Base-by-base conservation (phyloP, 2,329 filamentous ascomycete genomes). In the Falciphora oryzae region DNA sequence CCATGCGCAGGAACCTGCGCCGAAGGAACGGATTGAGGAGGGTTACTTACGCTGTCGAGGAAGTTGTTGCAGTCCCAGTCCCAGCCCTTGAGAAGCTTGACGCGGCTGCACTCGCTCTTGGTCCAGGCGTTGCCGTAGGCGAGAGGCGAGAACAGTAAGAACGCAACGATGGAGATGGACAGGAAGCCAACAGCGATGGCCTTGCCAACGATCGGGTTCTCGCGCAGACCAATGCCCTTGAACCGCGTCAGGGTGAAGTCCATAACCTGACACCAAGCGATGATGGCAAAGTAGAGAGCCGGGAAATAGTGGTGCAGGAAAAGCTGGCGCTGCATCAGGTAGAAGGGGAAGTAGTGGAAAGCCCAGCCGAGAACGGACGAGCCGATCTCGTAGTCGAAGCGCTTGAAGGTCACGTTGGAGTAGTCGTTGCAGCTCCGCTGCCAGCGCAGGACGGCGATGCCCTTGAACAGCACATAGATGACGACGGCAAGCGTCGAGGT, bases 291-390 rank as follows among this genome's bases (percentile, higher is more conserved):
- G 80, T 97, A 96, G 18, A 99, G 85, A 2, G 95, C 95, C 0
- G 95, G 95, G 78, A 99, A 95, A 78, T 99, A 99, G 80, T 99
- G 95, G 77, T 99, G 95, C 67, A 99, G 83, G 84, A 99, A 99
- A 50, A 99, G 88, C 79, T 99, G 95, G 71, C 95, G 93, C 75
- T 95, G 88, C 95, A 99, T 98, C 65, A 99, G 85, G 81, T 88
- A 99, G 81, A 99, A 99, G 14, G 95, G 95, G 83, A 99, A 98
- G 81, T 97, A 99, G 79, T 99, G 95, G 77, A 99, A 89, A 61
- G 91, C 92, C 95, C 95, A 99, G 70, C 91, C 95, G 11, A 99
- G 85, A 38, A 97, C 90, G 25, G 88, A 92, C 63, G 88, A 92
- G 67, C 95, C 95, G 66, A 98, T 87, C 78, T 99, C 95, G 74